Conservation (phyloP, 805 yeast species). For the Clavispora santaluciae region DNA sequence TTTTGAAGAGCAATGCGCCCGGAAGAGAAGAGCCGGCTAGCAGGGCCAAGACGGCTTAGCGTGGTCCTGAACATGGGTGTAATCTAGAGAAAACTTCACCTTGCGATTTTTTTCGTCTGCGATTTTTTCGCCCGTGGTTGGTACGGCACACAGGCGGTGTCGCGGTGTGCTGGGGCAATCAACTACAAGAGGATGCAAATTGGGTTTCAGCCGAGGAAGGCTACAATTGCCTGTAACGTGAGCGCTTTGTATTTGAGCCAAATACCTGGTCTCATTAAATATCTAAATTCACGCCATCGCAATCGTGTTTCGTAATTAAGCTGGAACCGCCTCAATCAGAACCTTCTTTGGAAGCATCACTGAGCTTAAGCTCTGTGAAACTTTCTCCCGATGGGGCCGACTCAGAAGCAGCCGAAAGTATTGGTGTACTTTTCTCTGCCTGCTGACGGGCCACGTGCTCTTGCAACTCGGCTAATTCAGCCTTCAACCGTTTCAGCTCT, state of each 20-base stretch:
- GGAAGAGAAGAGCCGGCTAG: constrained; percentile 4
- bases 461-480: constrained; percentile 66
- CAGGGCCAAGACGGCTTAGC: constrained; percentile 5
- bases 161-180: no score
- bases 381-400: not conserved
- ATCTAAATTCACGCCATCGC: no score
- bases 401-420: constrained; percentile 5
- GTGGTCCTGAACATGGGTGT: constrained; percentile 8
- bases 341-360: not conserved
- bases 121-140: not conserved
- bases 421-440: constrained; percentile 9
- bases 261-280: no score
- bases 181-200: no score
- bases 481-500: constrained; percentile 68
- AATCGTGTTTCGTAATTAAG: no score
- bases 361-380: not conserved
- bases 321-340: no score
- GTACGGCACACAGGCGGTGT: not conserved
- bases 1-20: not conserved
- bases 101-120: not conserved
- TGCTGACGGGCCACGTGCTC: constrained; percentile 11
- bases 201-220: no score
- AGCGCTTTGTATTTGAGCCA: no score
- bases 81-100: not conserved
- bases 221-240: no score